Conservation (phyloP, 2,329 filamentous ascomycete genomes). For the Periconia sp. region DNA sequence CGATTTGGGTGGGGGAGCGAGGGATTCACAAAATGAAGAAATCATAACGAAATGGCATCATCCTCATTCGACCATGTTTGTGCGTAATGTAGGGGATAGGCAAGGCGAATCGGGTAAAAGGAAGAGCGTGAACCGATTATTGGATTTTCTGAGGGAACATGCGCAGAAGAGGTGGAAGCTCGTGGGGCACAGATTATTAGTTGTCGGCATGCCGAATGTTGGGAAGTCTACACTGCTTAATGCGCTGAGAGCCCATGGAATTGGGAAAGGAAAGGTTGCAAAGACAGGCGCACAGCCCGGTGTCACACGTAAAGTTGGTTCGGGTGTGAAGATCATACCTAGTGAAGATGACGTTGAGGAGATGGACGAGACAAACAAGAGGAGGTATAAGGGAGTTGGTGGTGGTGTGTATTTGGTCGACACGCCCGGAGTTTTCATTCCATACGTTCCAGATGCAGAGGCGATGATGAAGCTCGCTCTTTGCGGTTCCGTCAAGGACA, state of each 20-base stretch:
- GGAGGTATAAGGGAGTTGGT: conserved; percentile 41
- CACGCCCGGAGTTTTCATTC: conserved; percentile 94
- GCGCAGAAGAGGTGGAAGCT: conserved; percentile 63
- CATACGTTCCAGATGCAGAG: conserved; percentile 83
- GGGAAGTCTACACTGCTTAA: conserved; percentile 97
- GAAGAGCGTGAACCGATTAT: conserved; percentile 45
- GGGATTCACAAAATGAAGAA: conserved; percentile 49
- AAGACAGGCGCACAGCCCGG: conserved; percentile 86
- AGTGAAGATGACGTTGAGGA: conserved; percentile 54
- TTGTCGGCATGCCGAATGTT: conserved; percentile 98
- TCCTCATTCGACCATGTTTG: conserved; percentile 61
- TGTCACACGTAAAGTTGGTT: conserved; percentile 83
- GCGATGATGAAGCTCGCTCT: conserved; percentile 95
- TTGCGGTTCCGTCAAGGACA: conserved; percentile 89
- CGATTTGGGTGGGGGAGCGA: conserved; percentile 56
- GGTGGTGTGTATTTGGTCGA: conserved; percentile 83
- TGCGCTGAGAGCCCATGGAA: conserved; percentile 73
- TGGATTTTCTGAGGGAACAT: conserved; percentile 59
- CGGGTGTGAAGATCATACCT: conserved; percentile 77
- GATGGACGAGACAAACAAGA: conserved; percentile 19
- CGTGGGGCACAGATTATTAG: conserved; percentile 82
- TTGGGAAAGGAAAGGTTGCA: conserved; percentile 73
- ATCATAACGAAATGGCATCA: conserved; percentile 61
- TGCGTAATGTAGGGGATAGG: conserved; percentile 42
- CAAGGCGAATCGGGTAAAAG: conserved; percentile 28